phyloP scores from a whole-genome alignment of 2,329 filamentous ascomycete genomes.

The Diplodia intermedia region DNA sequence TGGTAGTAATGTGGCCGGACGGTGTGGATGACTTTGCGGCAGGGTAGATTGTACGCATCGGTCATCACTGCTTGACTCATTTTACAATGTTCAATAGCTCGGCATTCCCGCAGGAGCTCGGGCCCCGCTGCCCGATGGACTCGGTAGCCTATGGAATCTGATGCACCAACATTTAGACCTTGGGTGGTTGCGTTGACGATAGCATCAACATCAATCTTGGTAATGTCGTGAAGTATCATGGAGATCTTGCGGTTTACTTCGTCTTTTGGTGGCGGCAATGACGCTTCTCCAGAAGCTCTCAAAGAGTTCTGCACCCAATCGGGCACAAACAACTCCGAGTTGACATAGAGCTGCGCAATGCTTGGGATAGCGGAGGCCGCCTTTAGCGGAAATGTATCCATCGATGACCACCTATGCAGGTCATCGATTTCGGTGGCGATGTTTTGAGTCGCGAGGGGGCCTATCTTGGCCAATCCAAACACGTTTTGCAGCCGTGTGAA shows the following conservation, averaged over 20 bases:
- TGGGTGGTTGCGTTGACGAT: slow-evolving; percentile 45
- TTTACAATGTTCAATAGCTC: slow-evolving; percentile 23
- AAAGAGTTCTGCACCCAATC: slow-evolving; percentile 35
- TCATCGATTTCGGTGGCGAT: background rate
- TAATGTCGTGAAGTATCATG: slow-evolving; percentile 43
- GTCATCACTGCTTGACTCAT: slow-evolving; percentile 41
- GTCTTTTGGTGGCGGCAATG: slow-evolving; percentile 43
- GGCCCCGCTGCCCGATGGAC: slow-evolving; percentile 44
- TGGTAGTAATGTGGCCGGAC: slow-evolving; percentile 39
- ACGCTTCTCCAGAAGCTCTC: slow-evolving; percentile 33
- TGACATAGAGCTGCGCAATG: slow-evolving; percentile 33
- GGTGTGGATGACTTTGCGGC: slow-evolving; percentile 44
- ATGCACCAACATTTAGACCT: slow-evolving; percentile 34
- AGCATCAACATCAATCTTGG: slow-evolving; percentile 44
- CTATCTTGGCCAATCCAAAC: background rate
- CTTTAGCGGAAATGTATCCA: slow-evolving; percentile 26
- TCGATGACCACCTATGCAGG: background rate
- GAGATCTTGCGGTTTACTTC: slow-evolving; percentile 43
- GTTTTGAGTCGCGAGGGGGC: background rate
- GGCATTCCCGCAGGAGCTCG: slow-evolving; percentile 39
- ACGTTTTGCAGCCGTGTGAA: background rate
- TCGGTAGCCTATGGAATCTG: slow-evolving; percentile 17
- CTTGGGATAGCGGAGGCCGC: slow-evolving; percentile 39
- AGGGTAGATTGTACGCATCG: slow-evolving; percentile 41
- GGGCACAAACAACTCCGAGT: slow-evolving; percentile 38